Evolutionary conservation across 1,139 yeast species (phyloP).

Genomic region (Schwanniomyces etchellsii): DNA sequence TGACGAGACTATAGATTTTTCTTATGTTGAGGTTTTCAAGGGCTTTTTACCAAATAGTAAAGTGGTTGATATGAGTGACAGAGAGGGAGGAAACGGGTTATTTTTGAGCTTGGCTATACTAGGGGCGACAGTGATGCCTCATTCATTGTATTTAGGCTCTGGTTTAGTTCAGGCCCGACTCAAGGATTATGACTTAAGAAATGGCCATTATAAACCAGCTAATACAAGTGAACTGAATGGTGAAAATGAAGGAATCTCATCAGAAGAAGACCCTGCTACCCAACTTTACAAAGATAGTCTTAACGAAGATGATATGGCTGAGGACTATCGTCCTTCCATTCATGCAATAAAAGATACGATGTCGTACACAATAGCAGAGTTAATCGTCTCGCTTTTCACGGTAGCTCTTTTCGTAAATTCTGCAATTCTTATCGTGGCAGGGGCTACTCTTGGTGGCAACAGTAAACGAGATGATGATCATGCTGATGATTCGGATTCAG

Average conservation of each 20-base stretch:
- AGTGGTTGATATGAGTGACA: slow-evolving; percentile 54
- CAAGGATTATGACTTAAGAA: slow-evolving; percentile 68
- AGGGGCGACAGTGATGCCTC: slow-evolving; percentile 99
- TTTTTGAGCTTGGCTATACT: slow-evolving; percentile 84
- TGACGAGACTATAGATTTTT: slow-evolving; percentile 43
- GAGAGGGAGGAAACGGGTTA: slow-evolving; percentile 63
- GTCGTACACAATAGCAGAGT: slow-evolving; percentile 61
- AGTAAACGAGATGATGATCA: slow-evolving; percentile 13
- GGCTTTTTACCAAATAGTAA: slow-evolving; percentile 80
- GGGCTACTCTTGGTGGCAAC: slow-evolving; percentile 52
- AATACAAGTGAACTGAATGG: background rate
- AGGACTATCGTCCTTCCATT: slow-evolving; percentile 55
- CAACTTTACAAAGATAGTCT: slow-evolving; percentile 5
- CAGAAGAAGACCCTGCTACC: slow-evolving; percentile 3
- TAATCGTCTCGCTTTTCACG: slow-evolving; percentile 61
- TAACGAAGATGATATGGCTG: slow-evolving; percentile 18
- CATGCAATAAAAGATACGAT: slow-evolving; percentile 64
- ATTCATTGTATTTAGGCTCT: slow-evolving; percentile 84
- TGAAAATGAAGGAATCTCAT: slow-evolving; percentile 9
- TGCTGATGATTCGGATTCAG: slow-evolving; percentile 40
- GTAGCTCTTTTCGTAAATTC: slow-evolving; percentile 77
- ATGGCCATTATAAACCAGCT: slow-evolving; percentile 43
- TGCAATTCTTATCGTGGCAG: slow-evolving; percentile 73
- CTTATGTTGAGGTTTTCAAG: slow-evolving; percentile 47
- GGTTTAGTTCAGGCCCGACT: slow-evolving; percentile 90